Conservation (phyloP, 805 yeast species). For the Yarrowia yakushimensis region DNA sequence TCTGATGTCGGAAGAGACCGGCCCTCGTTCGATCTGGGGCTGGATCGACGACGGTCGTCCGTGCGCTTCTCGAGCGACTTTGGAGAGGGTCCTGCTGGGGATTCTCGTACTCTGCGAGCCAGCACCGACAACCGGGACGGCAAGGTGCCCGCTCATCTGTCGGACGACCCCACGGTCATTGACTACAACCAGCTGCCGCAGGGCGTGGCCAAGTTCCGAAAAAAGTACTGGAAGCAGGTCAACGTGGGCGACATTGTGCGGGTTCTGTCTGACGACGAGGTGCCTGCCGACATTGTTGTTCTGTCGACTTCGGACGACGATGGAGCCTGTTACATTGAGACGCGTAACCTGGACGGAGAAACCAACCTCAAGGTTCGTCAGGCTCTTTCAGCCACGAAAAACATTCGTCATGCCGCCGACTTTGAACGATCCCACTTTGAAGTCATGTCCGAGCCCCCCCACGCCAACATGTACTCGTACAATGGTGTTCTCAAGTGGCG, state of each 20-base stretch:
- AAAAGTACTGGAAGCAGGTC: slow-evolving; percentile 68
- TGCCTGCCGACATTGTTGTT: slow-evolving; percentile 73
- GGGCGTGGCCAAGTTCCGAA: slow-evolving; percentile 45
- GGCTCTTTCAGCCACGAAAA: slow-evolving; percentile 56
- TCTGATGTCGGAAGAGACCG: not conserved
- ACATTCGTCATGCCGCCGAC: slow-evolving; percentile 55
- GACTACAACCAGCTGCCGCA: slow-evolving; percentile 34
- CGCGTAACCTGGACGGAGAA: slow-evolving; percentile 73
- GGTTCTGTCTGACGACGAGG: slow-evolving; percentile 65
- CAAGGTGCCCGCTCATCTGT: not conserved
- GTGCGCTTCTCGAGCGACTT: slow-evolving; percentile 4
- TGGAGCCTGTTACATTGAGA: slow-evolving; percentile 66
- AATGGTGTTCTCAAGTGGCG: slow-evolving; percentile 62
- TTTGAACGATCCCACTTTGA: slow-evolving; percentile 54
- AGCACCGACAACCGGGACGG: not conserved
- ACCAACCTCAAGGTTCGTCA: slow-evolving; percentile 66
- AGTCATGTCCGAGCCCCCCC: slow-evolving; percentile 69
- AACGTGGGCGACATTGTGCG: slow-evolving; percentile 73
- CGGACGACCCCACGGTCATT: slow-evolving; percentile 29
- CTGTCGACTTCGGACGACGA: slow-evolving; percentile 70
- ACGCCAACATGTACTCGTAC: slow-evolving; percentile 58
- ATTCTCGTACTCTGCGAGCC: not conserved
- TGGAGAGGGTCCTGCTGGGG: slow-evolving; percentile 1
- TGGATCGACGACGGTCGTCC: not conserved
- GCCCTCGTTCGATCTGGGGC: not conserved